phyloP scores from a whole-genome alignment of 345 rosid species.

The Eutrema heterophyllum region DNA sequence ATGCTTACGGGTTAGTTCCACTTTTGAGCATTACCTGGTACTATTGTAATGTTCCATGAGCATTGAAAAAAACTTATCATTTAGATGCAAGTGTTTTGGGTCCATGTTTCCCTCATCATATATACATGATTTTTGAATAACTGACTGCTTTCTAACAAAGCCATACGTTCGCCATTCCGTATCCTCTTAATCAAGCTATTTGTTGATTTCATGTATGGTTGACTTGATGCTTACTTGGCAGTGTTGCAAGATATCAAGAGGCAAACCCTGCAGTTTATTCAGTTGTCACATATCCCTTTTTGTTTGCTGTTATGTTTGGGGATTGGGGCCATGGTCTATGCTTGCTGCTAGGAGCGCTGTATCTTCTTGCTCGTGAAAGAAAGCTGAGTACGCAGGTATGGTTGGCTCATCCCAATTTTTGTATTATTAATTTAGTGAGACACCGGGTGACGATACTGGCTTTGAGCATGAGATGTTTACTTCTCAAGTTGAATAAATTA shows the following conservation, averaged over 20 bases:
- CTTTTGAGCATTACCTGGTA: not conserved
- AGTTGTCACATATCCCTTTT: slow-evolving; percentile 86
- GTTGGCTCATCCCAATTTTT: not conserved
- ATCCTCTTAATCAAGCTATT: slow-evolving; percentile 9
- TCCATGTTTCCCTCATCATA: not conserved
- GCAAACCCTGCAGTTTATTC: slow-evolving; percentile 96
- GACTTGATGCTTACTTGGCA: slow-evolving; percentile 44
- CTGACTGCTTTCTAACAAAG: not conserved
- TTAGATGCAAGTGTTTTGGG: not conserved
- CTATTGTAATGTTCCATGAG: slow-evolving; percentile 9
- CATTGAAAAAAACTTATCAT: not conserved
- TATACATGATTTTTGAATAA: not conserved
- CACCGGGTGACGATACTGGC: not conserved
- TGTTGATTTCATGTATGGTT: slow-evolving; percentile 19
- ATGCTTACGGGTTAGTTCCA: slow-evolving; percentile 90
- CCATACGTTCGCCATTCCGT: not conserved
- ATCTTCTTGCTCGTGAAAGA: slow-evolving; percentile 83
- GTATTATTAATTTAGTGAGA: not conserved
- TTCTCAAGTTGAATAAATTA: not conserved
- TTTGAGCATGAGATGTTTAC: slow-evolving; percentile 2
- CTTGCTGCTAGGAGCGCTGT: slow-evolving; percentile 84
- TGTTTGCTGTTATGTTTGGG: slow-evolving; percentile 99
- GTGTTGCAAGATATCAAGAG: slow-evolving; percentile 96
- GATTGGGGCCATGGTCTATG: slow-evolving; percentile 99
- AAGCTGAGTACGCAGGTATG: slow-evolving; percentile 72